Conservation (phyloP, 495 filamentous ascomycete species). For the Daldinia caldariorum region DNA sequence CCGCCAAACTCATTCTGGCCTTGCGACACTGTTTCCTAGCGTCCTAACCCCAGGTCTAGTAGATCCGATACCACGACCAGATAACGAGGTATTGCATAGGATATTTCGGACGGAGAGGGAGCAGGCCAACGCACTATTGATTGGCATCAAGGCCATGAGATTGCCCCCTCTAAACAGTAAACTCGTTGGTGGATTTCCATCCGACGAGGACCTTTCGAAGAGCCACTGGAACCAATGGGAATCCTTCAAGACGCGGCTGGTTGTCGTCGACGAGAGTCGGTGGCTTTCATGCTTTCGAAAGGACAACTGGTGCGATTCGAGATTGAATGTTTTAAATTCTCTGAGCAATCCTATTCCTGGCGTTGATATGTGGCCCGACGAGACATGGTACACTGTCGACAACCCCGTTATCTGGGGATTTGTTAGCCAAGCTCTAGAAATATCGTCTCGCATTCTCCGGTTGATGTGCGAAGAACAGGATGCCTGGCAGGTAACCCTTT, state of each 20-base stretch:
- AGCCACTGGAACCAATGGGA: slow-evolving; percentile 11
- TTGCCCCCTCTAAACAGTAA: background rate
- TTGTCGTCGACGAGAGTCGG: background rate
- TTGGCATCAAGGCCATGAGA: background rate
- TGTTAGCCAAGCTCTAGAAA: slow-evolving; percentile 7
- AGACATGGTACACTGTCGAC: slow-evolving; percentile 24
- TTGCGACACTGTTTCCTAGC: background rate
- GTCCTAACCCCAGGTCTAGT: background rate
- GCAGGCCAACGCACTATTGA: background rate
- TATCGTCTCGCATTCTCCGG: slow-evolving; percentile 3
- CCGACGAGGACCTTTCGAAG: background rate
- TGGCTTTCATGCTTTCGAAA: slow-evolving; percentile 18
- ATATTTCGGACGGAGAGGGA: slow-evolving; percentile 7
- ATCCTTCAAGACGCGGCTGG: background rate
- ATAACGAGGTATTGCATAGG: background rate
- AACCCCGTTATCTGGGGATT: slow-evolving; percentile 13
- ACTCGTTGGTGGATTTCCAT: slow-evolving; percentile 5
- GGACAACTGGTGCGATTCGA: slow-evolving; percentile 14
- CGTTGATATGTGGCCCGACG: background rate
- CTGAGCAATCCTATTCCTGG: slow-evolving; percentile 11
- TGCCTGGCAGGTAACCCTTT: slow-evolving; percentile 8
- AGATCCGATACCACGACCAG: background rate
- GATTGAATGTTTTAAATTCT: background rate
- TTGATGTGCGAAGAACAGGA: slow-evolving; percentile 7
- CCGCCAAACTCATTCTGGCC: slow-evolving; percentile 7